Base-by-base conservation (phyloP, 2,329 filamentous ascomycete genomes). In the Penicillium palitans region DNA sequence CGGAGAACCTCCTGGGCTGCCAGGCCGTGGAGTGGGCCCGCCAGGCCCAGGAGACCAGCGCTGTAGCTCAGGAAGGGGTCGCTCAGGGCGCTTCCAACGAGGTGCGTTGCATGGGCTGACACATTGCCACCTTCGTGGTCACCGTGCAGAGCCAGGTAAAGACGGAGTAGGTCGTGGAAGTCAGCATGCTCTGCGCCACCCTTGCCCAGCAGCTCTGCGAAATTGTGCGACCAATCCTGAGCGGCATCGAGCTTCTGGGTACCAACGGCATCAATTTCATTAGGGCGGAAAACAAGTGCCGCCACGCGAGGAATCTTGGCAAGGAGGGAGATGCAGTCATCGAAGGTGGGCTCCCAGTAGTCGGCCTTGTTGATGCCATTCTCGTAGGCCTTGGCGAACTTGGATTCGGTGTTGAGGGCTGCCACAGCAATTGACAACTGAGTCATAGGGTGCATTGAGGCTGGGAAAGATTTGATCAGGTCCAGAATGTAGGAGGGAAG, bases 181-280 rank as follows among this genome's bases (percentile, higher is more conserved):
- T 77, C 68, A 58, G 71, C 52, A 68, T 98, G 89, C 78, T 96
- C 83, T 76, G 89, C 86, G 66, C 92, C 91, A 51, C 88, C 86
- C 81, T 96, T 96, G 72, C 93, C 93, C 54, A 98, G 85, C 87
- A 98, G 92, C 65, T 92, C 90, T 46, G 95, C 95, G 72, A 97
- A 99, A 84, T 99, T 99, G 83, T 97, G 96, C 0, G 93, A 89
- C 95, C 95, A 99, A 78, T 99, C 95, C 79, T 97, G 91, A 67
- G 89, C 84, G 58, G 86, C 78, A 70, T 99, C 93, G 50, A 96
- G 72, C 81, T 75, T 90, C 81, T 68, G 88, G 85, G 9, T 91
- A 87, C 62, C 96, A 82, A 65, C 90, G 81, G 71, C 89, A 87
- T 74, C 93, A 86, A 68, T 82, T 79, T 73, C 85, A 81, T 84